phyloP scores from a whole-genome alignment of 2,329 filamentous ascomycete genomes.

The Calonectria honghensis region DNA sequence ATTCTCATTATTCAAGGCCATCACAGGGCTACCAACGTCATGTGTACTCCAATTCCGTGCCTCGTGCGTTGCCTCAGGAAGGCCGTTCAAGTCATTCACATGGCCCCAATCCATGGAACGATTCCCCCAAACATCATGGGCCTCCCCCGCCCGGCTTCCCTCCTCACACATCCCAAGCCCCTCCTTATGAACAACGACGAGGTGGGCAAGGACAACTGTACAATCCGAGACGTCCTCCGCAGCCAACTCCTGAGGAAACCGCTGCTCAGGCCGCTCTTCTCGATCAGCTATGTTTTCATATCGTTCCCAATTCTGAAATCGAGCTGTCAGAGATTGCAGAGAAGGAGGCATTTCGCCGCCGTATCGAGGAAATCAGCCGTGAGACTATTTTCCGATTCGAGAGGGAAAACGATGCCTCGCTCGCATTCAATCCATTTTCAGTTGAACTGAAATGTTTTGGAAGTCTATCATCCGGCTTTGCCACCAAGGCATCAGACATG shows the following conservation, averaged over 20 bases:
- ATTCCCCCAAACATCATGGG: conserved; percentile 51
- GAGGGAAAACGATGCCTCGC: conserved; percentile 59
- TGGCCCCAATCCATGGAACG: conserved; percentile 49
- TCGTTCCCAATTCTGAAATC: conserved; percentile 77
- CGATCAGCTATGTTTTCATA: conserved; percentile 66
- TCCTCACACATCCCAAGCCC: conserved; percentile 33
- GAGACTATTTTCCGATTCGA: conserved; percentile 75
- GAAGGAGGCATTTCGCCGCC: conserved; percentile 82
- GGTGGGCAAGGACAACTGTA: conserved; percentile 46
- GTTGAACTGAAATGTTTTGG: conserved; percentile 87
- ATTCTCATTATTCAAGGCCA: conserved; percentile 53
- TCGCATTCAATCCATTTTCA: conserved; percentile 70
- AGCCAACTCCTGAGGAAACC: conserved; percentile 67
- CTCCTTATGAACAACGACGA: conserved; percentile 37
- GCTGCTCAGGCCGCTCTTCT: conserved; percentile 69
- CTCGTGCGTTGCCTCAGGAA: conserved; percentile 43
- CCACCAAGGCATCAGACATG: conserved; percentile 92
- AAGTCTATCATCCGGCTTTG: conserved; percentile 89
- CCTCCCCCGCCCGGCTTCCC: conserved; percentile 31
- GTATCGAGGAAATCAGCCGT: conserved; percentile 79
- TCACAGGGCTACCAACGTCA: conserved; percentile 52
- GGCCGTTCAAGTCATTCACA: conserved; percentile 45
- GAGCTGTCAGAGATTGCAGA: conserved; percentile 76
- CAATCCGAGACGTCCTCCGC: conserved; percentile 49
- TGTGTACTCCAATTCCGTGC: conserved; percentile 48